Evolutionary conservation across 2,329 filamentous ascomycete genomes (phyloP).

Genomic region (Colletotrichum kahawae): DNA sequence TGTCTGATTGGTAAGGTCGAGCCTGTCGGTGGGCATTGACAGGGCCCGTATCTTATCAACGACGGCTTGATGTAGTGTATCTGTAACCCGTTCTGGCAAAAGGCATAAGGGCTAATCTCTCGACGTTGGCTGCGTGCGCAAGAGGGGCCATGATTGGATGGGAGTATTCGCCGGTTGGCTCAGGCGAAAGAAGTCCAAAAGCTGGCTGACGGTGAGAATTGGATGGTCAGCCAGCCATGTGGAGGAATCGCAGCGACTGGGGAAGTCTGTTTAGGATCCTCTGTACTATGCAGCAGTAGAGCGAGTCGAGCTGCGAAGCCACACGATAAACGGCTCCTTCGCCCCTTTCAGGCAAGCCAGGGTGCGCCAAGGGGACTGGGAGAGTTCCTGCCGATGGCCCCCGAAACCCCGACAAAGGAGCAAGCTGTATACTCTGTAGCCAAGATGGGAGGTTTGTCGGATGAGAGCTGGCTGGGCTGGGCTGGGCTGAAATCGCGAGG

Average conservation of each 20-base stretch:
- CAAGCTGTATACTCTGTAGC: neutral
- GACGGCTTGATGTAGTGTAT: neutral
- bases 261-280: neutral
- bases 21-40: neutral
- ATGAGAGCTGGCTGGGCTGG: conserved; percentile 12
- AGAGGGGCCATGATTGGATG: neutral
- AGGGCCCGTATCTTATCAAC: neutral
- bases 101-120: conserved; percentile 1
- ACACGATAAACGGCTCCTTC: conserved; percentile 12
- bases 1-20: neutral
- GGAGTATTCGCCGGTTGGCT: neutral
- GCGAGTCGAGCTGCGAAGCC: neutral
- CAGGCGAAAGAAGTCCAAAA: neutral
- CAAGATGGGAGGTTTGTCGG: neutral
- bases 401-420: conserved; percentile 1
- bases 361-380: neutral
- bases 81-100: neutral
- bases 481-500: neutral
- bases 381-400: neutral
- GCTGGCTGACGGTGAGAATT: neutral
- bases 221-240: conserved; percentile 11
- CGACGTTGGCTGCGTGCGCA: neutral
- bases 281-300: neutral
- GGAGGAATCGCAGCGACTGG: neutral
- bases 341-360: neutral